Percentiles rank a stretch among this genome's conserved stretches.
Evolutionary conservation across 2,329 filamentous ascomycete genomes (phyloP).

Genomic region (Arthrobotrys megalospora): DNA sequence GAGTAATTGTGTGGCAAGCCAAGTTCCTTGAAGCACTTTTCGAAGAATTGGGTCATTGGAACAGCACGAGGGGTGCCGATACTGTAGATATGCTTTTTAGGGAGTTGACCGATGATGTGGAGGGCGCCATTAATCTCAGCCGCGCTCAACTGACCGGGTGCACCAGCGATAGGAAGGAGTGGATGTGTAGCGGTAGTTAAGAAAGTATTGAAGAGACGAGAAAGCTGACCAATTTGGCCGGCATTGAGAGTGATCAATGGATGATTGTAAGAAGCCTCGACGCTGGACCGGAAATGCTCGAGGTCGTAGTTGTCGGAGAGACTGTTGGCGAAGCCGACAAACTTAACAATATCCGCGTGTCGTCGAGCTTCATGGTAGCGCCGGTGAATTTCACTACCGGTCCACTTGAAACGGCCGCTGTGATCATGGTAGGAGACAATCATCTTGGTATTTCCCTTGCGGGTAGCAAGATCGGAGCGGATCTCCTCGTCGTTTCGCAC

Average conservation of each 20-base stretch:
- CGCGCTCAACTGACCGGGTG: slow-evolving; percentile 86
- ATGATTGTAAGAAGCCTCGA: slow-evolving; percentile 78
- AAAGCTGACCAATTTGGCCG: slow-evolving; percentile 88
- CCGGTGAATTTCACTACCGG: slow-evolving; percentile 78
- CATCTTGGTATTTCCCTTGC: slow-evolving; percentile 83
- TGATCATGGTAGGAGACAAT: slow-evolving; percentile 95
- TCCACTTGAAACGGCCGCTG: slow-evolving; percentile 86
- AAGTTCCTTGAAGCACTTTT: slow-evolving; percentile 85
- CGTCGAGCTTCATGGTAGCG: slow-evolving; percentile 80
- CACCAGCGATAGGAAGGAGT: slow-evolving; percentile 80
- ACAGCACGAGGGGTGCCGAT: slow-evolving; percentile 74
- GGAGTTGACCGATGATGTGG: slow-evolving; percentile 83
- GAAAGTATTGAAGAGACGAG: slow-evolving; percentile 84
- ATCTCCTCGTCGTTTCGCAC: slow-evolving; percentile 87
- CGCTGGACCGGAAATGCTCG: slow-evolving; percentile 86
- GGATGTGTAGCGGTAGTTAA: slow-evolving; percentile 92
- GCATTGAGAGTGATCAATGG: slow-evolving; percentile 89
- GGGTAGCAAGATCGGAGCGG: slow-evolving; percentile 76
- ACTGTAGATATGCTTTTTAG: slow-evolving; percentile 84
- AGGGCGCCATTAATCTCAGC: slow-evolving; percentile 87
- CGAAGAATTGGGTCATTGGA: slow-evolving; percentile 83
- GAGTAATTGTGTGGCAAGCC: slow-evolving; percentile 87
- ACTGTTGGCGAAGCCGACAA: slow-evolving; percentile 86
- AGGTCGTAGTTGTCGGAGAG: slow-evolving; percentile 91
- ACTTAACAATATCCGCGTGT: slow-evolving; percentile 89